Evolutionary conservation across 1,284 basidiomycete species (phyloP), one percentile per base, ranked within the genome.

Genomic region (Hemileia vastatrix): DNA sequence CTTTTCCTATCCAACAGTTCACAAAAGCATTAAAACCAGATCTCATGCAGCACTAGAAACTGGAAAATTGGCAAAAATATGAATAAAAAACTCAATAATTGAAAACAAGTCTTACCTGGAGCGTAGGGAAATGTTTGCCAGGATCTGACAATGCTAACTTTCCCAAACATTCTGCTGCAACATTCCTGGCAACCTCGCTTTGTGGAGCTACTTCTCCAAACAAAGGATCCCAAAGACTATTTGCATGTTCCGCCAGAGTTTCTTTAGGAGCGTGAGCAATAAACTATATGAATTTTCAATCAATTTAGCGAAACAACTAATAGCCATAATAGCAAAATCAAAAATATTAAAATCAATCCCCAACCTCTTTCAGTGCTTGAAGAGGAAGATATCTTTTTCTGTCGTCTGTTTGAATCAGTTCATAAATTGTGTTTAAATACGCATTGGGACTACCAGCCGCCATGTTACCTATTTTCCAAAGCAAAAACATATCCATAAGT

Each of bases 131-230:
- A 76, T 93, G 96, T 69, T 86, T 84, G 0, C 84, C 82, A 4
- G 94, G 90, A 60, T 94, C 86, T 1, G 88, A 88, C 0, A 88
- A 88, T 0, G 92, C 94, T 47, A 99, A 80, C 76, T 96, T 93
- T 51, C 94, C 95, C 18, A 99, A 82, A 75, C 94, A 98, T 19
- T 95, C 93, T 50, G 94, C 92, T 33, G 91, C 90, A 63, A 97
- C 89, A 74, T 94, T 96, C 60, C 93, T 81, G 2, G 90, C 87
- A 2, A 87, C 88, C 76, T 97, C 94, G 68, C 95, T 91, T 54
- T 75, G 71, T 18, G 66, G 48, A 49, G 61, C 64, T 13, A 88
- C 83, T 65, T 88, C 86, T 71, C 87, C 84, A 75, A 95, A 93
- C 15, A 94, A 81, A 0, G 93, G 91, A 2, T 81, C 81, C 95